These are phyloP conservation scores for Diospyros kaki DNA, from an alignment of 148 eudicot species.

Conservation along the genomic window DNA sequence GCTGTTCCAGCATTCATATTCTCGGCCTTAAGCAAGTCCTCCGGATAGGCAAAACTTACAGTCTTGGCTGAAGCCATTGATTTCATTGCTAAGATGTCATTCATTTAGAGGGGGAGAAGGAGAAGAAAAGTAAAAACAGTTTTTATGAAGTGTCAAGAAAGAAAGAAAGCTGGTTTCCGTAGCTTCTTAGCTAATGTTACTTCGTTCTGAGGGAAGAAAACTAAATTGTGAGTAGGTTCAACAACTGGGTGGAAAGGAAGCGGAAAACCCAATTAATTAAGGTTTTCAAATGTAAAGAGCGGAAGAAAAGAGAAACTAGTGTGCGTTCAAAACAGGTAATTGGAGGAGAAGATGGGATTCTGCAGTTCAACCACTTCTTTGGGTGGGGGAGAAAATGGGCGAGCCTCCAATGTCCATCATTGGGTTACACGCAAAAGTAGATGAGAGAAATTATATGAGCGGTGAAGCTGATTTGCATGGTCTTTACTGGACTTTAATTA, in stretches of 20 bases:
- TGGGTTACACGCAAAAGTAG: conserved; percentile 30
- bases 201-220: background rate
- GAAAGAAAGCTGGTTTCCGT: background rate
- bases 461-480: background rate
- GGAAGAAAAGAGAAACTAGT: background rate
- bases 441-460: background rate
- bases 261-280: too few species aligned
- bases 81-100: conserved; percentile 20
- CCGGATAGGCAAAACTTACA: background rate
- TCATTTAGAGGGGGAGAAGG: background rate
- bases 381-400: conserved; percentile 34
- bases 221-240: conserved; percentile 12
- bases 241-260: conserved; percentile 10
- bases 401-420: conserved; percentile 1
- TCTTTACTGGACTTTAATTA: background rate
- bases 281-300: too few species aligned
- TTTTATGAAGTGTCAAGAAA: background rate
- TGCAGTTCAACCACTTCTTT: conserved; percentile 48
- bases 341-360: conserved; percentile 14
- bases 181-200: background rate
- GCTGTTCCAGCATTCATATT: background rate
- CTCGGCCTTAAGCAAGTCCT: background rate
- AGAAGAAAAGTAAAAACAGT: background rate
- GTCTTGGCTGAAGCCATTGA: conserved; percentile 23
- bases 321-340: conserved; percentile 8